phyloP scores from a whole-genome alignment of 1,284 basidiomycete species.

The Pterulicium gracile region DNA sequence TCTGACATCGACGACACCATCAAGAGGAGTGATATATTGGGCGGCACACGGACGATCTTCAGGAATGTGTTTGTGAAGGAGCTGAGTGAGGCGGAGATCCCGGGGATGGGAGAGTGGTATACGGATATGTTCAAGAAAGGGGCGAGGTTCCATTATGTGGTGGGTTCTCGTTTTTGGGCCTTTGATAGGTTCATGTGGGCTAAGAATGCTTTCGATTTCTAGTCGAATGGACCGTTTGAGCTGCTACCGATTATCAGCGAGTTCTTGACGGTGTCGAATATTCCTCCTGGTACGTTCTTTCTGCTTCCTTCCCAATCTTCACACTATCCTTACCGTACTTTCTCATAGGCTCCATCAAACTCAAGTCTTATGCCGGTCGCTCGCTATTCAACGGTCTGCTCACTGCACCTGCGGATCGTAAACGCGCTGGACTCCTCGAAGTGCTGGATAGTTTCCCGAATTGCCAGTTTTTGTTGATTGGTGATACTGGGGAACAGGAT shows the following conservation, averaged over 20 bases:
- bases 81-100: conserved; percentile 67
- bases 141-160: conserved; percentile 78
- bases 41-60: conserved; percentile 68
- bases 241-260: conserved; percentile 72
- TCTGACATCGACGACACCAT: conserved; percentile 96
- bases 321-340: conserved; percentile 8
- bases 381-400: conserved; percentile 70
- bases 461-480: conserved; percentile 73
- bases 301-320: conserved; percentile 8
- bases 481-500: conserved; percentile 86
- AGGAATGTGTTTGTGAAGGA: conserved; percentile 72
- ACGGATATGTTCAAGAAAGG: conserved; percentile 54
- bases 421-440: conserved; percentile 69
- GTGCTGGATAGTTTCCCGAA: conserved; percentile 69
- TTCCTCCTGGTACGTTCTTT: conserved; percentile 44
- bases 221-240: conserved; percentile 88
- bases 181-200: conserved; percentile 5
- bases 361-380: conserved; percentile 75
- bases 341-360: conserved; percentile 46
- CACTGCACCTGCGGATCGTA: conserved; percentile 68
- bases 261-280: conserved; percentile 62
- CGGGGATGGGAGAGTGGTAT: conserved; percentile 85
- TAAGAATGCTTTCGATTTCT: conserved; percentile 13
- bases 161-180: conserved; percentile 27
- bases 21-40: conserved; percentile 66